Conservation (phyloP, 352 stramenopile species). For the Pythium chondricola region DNA sequence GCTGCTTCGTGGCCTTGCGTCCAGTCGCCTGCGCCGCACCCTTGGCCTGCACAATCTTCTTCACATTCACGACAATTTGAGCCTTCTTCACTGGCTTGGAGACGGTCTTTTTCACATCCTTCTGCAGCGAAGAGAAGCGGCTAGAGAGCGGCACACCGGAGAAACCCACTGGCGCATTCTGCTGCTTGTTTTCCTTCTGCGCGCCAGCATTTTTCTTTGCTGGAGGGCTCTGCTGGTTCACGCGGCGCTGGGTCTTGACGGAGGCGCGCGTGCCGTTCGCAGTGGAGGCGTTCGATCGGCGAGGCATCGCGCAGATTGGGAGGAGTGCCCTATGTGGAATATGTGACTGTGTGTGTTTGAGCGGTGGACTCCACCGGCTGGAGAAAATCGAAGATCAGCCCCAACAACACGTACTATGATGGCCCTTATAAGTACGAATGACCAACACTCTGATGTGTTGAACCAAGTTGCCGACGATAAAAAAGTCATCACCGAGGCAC, state of each 20-base stretch:
- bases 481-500: too few species aligned
- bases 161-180: slow-evolving; percentile 42
- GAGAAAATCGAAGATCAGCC: too few species aligned
- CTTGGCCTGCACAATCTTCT: slow-evolving; percentile 5
- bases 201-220: slow-evolving; percentile 20
- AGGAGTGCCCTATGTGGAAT: too few species aligned
- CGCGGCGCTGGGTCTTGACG: slow-evolving; percentile 53
- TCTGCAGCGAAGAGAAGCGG: slow-evolving; percentile 65
- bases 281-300: slow-evolving; percentile 6
- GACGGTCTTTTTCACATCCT: slow-evolving; percentile 15
- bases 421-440: too few species aligned
- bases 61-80: slow-evolving; percentile 15
- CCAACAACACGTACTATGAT: too few species aligned
- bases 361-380: too few species aligned
- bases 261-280: slow-evolving; percentile 29
- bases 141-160: slow-evolving; percentile 64
- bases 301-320: slow-evolving; percentile 4
- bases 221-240: slow-evolving; percentile 22
- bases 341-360: too few species aligned
- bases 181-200: slow-evolving; percentile 22
- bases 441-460: too few species aligned
- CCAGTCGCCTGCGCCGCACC: slow-evolving; percentile 5
- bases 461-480: too few species aligned
- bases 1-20: slow-evolving; percentile 8
- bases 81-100: slow-evolving; percentile 15